Percentiles rank a stretch among this genome's conserved stretches.
Conservation (phyloP, 371 early-diverging fungal genomes). For the Quaeritorhiza haematococci region DNA sequence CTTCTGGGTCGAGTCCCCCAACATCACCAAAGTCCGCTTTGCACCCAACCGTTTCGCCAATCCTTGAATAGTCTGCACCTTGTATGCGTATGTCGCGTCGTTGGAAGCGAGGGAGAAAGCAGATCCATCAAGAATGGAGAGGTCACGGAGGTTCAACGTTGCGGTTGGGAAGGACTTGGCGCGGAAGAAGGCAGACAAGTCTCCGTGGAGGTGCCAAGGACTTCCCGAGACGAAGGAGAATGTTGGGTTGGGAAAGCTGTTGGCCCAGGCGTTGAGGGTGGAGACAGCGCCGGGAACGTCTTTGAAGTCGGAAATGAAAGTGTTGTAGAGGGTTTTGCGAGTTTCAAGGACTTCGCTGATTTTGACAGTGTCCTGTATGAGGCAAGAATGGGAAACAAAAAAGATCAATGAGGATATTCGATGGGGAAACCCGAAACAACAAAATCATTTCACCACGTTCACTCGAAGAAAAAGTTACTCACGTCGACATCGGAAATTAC, state of each 20-base stretch:
- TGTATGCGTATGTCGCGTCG: conserved; percentile 3
- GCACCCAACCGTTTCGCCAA: too few relatives aligned
- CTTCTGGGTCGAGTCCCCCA: too few relatives aligned
- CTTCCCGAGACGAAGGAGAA: conserved; percentile 19
- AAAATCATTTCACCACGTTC: too few relatives aligned
- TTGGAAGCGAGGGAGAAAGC: conserved; percentile 4
- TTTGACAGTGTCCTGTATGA: conserved; percentile 17
- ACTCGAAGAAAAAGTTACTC: too few relatives aligned
- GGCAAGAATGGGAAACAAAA: too few relatives aligned
- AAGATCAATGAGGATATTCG: too few relatives aligned
- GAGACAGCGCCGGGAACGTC: conserved; percentile 4
- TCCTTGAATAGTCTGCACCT: too few relatives aligned
- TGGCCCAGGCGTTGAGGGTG: background rate
- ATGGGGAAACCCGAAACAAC: too few relatives aligned
- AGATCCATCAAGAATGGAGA: conserved; percentile 3
- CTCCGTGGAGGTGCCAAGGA: conserved; percentile 12
- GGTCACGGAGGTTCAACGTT: conserved; percentile 10
- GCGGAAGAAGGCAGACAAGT: conserved; percentile 3
- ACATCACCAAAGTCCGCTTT: too few relatives aligned
- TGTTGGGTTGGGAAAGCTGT: conserved; percentile 1
- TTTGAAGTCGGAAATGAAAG: conserved; percentile 7
- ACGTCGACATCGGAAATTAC: conserved; percentile 12
- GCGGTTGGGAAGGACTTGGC: conserved; percentile 9
- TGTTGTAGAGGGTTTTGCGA: background rate
- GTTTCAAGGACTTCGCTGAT: conserved; percentile 6